These are phyloP conservation scores for Phaffomyces antillensis DNA, from an alignment of 805 yeast species.

Conservation along the genomic window DNA sequence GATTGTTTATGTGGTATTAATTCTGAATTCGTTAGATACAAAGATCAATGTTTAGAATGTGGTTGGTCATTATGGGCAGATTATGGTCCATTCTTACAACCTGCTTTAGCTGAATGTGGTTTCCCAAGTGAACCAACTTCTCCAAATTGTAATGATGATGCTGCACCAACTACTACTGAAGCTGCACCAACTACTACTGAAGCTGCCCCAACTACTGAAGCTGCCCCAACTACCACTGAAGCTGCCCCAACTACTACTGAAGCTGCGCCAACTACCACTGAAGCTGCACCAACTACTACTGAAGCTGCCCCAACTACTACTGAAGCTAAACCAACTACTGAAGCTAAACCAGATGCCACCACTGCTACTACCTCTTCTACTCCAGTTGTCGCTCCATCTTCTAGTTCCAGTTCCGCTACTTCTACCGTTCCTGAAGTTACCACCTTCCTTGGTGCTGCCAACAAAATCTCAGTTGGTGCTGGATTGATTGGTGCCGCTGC, in stretches of 20 bases:
- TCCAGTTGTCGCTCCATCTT: neutral
- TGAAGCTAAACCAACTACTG: neutral
- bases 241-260: neutral
- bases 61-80: slow-evolving; percentile 8
- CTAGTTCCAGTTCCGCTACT: neutral
- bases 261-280: neutral
- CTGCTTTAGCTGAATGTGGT: slow-evolving; percentile 6
- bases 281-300: neutral
- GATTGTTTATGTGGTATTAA: slow-evolving; percentile 5
- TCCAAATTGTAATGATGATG: slow-evolving; percentile 1
- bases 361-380: neutral
- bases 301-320: neutral
- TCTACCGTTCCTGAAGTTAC: neutral
- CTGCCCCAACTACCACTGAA: neutral
- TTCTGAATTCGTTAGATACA: slow-evolving; percentile 1
- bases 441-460: too few species aligned
- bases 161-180: neutral
- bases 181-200: neutral
- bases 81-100: slow-evolving; percentile 1
- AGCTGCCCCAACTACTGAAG: neutral
- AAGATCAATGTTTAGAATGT: slow-evolving; percentile 6
- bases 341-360: neutral
- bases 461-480: too few species aligned
- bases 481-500: slow-evolving; percentile 31
- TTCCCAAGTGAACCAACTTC: slow-evolving; percentile 8